Conservation (phyloP, 2,329 filamentous ascomycete genomes). For the Metarhizium album region DNA sequence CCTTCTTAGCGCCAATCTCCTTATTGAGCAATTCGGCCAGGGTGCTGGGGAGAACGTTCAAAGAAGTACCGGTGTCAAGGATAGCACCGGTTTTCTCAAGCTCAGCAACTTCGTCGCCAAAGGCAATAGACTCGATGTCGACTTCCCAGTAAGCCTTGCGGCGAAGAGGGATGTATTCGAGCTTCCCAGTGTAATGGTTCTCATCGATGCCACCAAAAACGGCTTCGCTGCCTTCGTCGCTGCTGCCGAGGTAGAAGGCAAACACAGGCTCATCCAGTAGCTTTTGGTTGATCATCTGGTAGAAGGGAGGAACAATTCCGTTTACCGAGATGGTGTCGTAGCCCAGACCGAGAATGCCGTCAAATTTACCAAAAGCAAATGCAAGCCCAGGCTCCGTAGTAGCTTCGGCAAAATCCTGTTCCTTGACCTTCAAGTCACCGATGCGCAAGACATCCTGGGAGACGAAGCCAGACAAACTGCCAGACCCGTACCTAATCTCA, state of each 20-base stretch:
- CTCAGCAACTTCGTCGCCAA: conserved; percentile 76
- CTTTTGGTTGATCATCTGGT: conserved; percentile 85
- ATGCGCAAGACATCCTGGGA: conserved; percentile 81
- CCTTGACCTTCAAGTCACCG: conserved; percentile 77
- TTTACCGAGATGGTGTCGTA: conserved; percentile 98
- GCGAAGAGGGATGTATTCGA: conserved; percentile 87
- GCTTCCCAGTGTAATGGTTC: conserved; percentile 70
- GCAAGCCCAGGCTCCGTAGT: conserved; percentile 92
- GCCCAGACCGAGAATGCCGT: conserved; percentile 89
- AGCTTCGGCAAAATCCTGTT: conserved; percentile 92
- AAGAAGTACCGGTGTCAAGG: conserved; percentile 94
- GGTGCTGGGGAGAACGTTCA: conserved; percentile 86
- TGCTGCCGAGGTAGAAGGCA: conserved; percentile 83
- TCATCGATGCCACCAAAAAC: conserved; percentile 84
- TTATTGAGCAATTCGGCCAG: conserved; percentile 94
- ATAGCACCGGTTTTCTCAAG: conserved; percentile 93
- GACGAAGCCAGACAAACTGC: conserved; percentile 84
- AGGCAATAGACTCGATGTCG: conserved; percentile 82
- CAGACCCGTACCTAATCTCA: conserved; percentile 91
- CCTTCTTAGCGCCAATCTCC: conserved; percentile 96
- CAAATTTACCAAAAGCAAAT: conserved; percentile 95
- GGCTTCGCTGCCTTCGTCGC: conserved; percentile 68
- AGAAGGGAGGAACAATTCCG: conserved; percentile 87
- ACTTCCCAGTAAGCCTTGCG: conserved; percentile 99
- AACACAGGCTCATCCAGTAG: conserved; percentile 89